Base-by-base conservation (phyloP, 768 basidiomycete species). In the Daedaleopsis nitida region DNA sequence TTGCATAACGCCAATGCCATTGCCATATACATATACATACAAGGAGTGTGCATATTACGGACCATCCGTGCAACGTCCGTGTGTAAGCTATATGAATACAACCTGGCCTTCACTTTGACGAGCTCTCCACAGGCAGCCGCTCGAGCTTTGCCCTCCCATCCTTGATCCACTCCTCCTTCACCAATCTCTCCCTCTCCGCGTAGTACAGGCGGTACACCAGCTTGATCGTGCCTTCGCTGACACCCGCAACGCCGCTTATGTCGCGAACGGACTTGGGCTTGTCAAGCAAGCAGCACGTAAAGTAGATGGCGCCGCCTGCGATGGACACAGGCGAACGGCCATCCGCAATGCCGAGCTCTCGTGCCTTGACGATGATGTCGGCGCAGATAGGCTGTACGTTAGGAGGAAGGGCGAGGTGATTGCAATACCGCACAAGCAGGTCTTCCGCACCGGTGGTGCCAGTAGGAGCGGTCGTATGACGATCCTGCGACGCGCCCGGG, bases 271-370 rank as follows among this genome's bases (percentile, higher is more conserved):
- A 82, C 75, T 92, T 93, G 27, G 77, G 69, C 68, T 86, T 85
- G 55, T 89, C 92, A 68, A 96, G 80, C 45, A 98, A 71, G 65
- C 88, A 82, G 70, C 91, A 92, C 34, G 92, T 92, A 76, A 98
- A 98, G 78, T 91, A 94, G 61, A 99, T 94, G 19, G 94, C 92
- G 43, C 93, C 94, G 44, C 94, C 93, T n/a, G 96, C 97, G 66
- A 99, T 95, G n/a, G 97, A 97, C 54, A 98, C 92, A 1, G 96
- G 96, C 68, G 88, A 93, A 63, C 97, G 82, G 24, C 97, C 97
- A 70, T 95, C 94, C 37, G 95, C 94, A 63, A 96, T 89, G 45
- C 93, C 92, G 65, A 90, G 83, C 64, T 90, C 83, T 55, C 93
- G 84, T 14, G 92, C 91, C 34, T 86, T 84, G 58, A 89, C 73